Conservation (phyloP, 1,284 basidiomycete genomes). For the Fomitopsis palustris region DNA sequence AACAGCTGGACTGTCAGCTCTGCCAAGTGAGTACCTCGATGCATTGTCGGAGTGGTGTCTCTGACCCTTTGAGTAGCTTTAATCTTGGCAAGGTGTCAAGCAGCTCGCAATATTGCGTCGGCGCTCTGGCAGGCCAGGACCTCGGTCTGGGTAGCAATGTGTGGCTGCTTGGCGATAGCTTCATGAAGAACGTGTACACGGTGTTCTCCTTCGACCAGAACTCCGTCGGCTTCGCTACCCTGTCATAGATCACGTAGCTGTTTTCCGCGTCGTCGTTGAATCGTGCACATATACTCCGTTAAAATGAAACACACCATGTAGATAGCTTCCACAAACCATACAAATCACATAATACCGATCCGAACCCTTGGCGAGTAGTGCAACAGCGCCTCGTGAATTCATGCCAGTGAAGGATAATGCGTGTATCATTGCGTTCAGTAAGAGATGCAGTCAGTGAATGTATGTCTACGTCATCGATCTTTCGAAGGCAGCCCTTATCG, state of each 20-base stretch:
- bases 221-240: constrained; percentile 7
- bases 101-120: constrained; percentile 18
- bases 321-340: too few relatives aligned
- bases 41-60: neutral
- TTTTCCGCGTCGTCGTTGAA: too few relatives aligned
- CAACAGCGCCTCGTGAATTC: too few relatives aligned
- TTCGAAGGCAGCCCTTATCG: too few relatives aligned
- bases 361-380: too few relatives aligned
- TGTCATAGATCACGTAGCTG: too few relatives aligned
- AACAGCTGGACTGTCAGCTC: constrained; percentile 35
- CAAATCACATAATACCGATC: too few relatives aligned
- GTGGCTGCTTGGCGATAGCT: constrained; percentile 28
- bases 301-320: neutral
- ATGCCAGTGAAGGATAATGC: too few relatives aligned
- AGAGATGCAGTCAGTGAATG: too few relatives aligned
- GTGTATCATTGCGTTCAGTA: too few relatives aligned
- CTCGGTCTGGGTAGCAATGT: constrained; percentile 15
- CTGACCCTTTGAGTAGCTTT: constrained; percentile 12
- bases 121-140: constrained; percentile 10
- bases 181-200: constrained; percentile 11
- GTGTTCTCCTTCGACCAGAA: constrained; percentile 8
- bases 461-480: too few relatives aligned
- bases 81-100: constrained; percentile 18
- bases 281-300: too few relatives aligned
- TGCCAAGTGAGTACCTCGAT: constrained; percentile 13